Evolutionary conservation across 1,284 basidiomycete species (phyloP).

Genomic region (Trichosporon asahii): DNA sequence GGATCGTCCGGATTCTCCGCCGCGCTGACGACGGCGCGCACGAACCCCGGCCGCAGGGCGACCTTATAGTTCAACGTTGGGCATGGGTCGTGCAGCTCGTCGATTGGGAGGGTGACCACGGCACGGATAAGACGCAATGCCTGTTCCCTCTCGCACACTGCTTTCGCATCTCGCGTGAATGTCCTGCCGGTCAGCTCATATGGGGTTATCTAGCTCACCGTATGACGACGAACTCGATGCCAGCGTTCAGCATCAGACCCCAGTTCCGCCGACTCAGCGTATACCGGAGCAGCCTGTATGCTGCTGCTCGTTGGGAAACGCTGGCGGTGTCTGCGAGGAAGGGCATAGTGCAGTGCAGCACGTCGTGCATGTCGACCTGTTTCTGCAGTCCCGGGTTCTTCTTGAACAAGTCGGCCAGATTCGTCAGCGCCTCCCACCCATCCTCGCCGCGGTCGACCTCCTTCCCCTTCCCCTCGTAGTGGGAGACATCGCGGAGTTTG

Average conservation of each 20-base stretch:
- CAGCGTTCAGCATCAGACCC: slow-evolving; percentile 43
- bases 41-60: slow-evolving; percentile 61
- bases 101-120: slow-evolving; percentile 57
- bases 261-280: slow-evolving; percentile 61
- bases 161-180: slow-evolving; percentile 75
- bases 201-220: slow-evolving; percentile 57
- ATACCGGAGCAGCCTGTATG: slow-evolving; percentile 82
- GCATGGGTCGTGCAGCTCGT: slow-evolving; percentile 13
- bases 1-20: slow-evolving; percentile 91
- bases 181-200: slow-evolving; percentile 57
- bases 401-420: slow-evolving; percentile 67
- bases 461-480: slow-evolving; percentile 31
- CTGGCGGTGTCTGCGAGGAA: slow-evolving; percentile 72
- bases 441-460: slow-evolving; percentile 33
- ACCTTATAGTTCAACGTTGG: slow-evolving; percentile 25
- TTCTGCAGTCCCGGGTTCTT: slow-evolving; percentile 71
- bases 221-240: slow-evolving; percentile 85
- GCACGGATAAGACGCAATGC: slow-evolving; percentile 88
- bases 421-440: slow-evolving; percentile 56
- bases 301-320: slow-evolving; percentile 72
- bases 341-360: slow-evolving; percentile 71
- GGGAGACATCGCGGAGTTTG: slow-evolving; percentile 24
- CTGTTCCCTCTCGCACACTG: slow-evolving; percentile 82
- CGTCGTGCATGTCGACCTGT: slow-evolving; percentile 66
- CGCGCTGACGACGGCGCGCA: slow-evolving; percentile 84